phyloP scores from a whole-genome alignment of 306 rosid species.

The Hippophae rhamnoides region DNA sequence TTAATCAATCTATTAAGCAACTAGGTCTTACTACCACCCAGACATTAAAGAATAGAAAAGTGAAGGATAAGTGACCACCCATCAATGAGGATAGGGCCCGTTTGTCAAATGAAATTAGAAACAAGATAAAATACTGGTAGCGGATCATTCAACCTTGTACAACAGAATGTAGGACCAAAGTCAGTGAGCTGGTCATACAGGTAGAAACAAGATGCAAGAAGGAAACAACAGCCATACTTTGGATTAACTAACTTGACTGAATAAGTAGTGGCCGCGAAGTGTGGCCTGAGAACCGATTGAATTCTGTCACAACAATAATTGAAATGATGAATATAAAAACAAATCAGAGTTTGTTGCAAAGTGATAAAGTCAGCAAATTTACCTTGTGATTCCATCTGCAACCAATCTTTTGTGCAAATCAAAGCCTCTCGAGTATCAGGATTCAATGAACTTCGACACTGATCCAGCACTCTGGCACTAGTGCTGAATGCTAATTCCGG shows the following conservation, averaged over 20 bases:
- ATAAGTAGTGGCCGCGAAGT: conserved; percentile 42
- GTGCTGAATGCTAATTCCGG: conserved; percentile 59
- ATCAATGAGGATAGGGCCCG: neutral
- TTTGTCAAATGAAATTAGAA: conserved; percentile 19
- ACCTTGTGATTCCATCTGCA: conserved; percentile 63
- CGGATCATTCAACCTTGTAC: conserved; percentile 28
- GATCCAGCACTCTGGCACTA: conserved; percentile 64
- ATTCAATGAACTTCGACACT: conserved; percentile 44
- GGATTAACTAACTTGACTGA: conserved; percentile 33
- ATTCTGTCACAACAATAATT: conserved; percentile 38
- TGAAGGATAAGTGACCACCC: conserved; percentile 10
- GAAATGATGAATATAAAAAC: conserved; percentile 12
- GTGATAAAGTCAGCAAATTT: conserved; percentile 7
- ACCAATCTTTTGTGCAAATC: conserved; percentile 90
- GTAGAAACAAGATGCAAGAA: conserved; percentile 1
- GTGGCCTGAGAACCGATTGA: conserved; percentile 38
- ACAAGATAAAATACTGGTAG: conserved; percentile 4
- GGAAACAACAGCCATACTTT: conserved; percentile 28
- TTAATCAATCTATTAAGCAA: conserved; percentile 18
- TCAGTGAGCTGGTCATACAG: neutral
- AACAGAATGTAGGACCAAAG: conserved; percentile 9
- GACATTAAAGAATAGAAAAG: conserved; percentile 11
- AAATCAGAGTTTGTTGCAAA: neutral
- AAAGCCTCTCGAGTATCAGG: conserved; percentile 70
- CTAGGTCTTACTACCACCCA: conserved; percentile 16